Conservation (phyloP, 2,329 filamentous ascomycete genomes). For the Xylaria sp. region DNA sequence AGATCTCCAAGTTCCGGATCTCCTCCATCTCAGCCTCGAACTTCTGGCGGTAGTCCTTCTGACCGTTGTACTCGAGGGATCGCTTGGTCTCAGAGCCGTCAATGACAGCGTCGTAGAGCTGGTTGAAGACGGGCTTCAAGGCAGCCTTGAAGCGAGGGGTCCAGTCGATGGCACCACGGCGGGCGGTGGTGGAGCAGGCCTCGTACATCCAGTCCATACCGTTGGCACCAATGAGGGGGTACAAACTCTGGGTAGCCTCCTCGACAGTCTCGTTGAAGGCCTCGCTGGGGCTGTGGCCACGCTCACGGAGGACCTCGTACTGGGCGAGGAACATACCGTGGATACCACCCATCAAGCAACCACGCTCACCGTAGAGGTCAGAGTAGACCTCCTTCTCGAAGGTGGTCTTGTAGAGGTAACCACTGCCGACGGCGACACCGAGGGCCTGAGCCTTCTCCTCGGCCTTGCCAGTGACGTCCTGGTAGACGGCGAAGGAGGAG, state of each 20-base stretch:
- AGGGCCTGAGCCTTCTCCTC: conserved; percentile 97
- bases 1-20: conserved; percentile 98
- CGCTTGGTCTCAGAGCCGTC: conserved; percentile 92
- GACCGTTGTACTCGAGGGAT: conserved; percentile 94
- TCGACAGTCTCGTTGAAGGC: conserved; percentile 99
- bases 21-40: conserved; percentile 98
- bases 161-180: conserved; percentile 99
- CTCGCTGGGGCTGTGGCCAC: conserved; percentile 93
- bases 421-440: conserved; percentile 92
- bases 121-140: conserved; percentile 97
- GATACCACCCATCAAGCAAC: conserved; percentile 99
- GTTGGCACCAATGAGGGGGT: conserved; percentile 93
- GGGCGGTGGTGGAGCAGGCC: conserved; percentile 97
- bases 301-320: conserved; percentile 99
- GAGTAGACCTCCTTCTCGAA: conserved; percentile 99
- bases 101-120: conserved; percentile 88
- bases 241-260: conserved; percentile 96
- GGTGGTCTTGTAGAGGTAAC: conserved; percentile 99
- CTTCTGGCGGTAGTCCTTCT: conserved; percentile 91
- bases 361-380: conserved; percentile 98
- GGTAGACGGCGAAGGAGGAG: conserved; percentile 96
- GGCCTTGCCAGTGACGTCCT: conserved; percentile 96
- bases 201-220: conserved; percentile 99
- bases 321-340: conserved; percentile 99
- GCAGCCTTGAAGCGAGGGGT: conserved; percentile 94